Evolutionary conservation across 179 eudicot species (phyloP).

Genomic region (Silene coronaria): DNA sequence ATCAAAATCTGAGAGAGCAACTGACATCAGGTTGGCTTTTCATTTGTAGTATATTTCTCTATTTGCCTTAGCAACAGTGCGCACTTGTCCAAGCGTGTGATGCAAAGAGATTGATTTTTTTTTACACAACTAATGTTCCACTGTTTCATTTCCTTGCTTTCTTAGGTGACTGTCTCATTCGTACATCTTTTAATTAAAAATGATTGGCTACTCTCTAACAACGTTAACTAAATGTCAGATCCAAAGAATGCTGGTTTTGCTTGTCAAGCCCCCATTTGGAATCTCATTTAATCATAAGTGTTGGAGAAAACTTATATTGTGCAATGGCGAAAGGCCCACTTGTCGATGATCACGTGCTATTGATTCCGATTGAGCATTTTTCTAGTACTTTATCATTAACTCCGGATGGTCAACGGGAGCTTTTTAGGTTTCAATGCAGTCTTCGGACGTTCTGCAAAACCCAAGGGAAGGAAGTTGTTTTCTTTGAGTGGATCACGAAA

Average conservation of each 20-base stretch:
- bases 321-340: constrained; percentile 91
- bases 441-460: constrained; percentile 54
- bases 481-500: constrained; percentile 82
- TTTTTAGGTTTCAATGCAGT: constrained; percentile 52
- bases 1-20: constrained; percentile 43
- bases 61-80: not conserved
- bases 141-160: not conserved
- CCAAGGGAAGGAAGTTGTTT: constrained; percentile 60
- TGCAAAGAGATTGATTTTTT: not conserved
- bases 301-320: constrained; percentile 73
- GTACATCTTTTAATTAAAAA: not conserved
- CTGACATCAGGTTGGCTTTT: constrained; percentile 48
- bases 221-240: constrained; percentile 42
- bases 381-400: constrained; percentile 60
- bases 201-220: not conserved
- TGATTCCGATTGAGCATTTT: constrained; percentile 75
- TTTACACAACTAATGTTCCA: not conserved
- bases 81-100: not conserved
- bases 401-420: constrained; percentile 61
- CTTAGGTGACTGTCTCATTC: not conserved
- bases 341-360: constrained; percentile 73
- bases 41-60: constrained; percentile 8
- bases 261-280: constrained; percentile 81
- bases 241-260: constrained; percentile 97
- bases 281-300: constrained; percentile 73